Percentiles rank a stretch among this genome's conserved stretches.
phyloP scores from a whole-genome alignment of 208 protist species.

The Wallacemonas sp. region DNA sequence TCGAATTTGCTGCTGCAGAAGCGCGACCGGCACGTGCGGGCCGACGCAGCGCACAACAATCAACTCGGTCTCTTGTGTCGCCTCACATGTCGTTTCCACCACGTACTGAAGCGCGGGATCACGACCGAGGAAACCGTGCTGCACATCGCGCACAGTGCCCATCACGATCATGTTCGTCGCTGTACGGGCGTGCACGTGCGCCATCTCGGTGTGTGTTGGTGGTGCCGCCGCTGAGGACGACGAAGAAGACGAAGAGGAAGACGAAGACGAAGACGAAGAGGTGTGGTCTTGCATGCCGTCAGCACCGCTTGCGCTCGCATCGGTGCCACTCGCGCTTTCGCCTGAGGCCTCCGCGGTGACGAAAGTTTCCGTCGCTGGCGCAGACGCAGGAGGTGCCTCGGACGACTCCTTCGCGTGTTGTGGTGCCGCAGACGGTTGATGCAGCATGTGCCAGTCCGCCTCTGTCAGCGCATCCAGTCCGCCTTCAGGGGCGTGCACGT shows the following conservation, averaged over 20 bases:
- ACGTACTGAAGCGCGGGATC: conserved; percentile 69
- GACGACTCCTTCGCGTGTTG: conserved; percentile 36
- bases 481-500: conserved; percentile 25
- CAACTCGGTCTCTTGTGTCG: conserved; percentile 51
- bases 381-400: conserved; percentile 15
- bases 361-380: neutral
- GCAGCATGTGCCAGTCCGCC: conserved; percentile 25
- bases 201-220: neutral
- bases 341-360: too few species aligned
- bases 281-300: neutral
- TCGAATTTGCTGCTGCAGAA: conserved; percentile 52
- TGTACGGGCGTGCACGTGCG: conserved; percentile 61
- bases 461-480: conserved; percentile 32
- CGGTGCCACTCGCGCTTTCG: too few species aligned
- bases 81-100: conserved; percentile 17
- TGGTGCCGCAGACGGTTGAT: neutral
- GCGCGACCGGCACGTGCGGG: conserved; percentile 39
- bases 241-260: neutral
- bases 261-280: neutral
- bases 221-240: neutral
- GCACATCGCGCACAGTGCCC: conserved; percentile 67
- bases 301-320: too few species aligned
- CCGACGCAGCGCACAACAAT: conserved; percentile 78
- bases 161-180: conserved; percentile 61
- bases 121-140: conserved; percentile 63